phyloP scores from a whole-genome alignment of 139 green algal genomes.

The Dunaliella primolecta region DNA sequence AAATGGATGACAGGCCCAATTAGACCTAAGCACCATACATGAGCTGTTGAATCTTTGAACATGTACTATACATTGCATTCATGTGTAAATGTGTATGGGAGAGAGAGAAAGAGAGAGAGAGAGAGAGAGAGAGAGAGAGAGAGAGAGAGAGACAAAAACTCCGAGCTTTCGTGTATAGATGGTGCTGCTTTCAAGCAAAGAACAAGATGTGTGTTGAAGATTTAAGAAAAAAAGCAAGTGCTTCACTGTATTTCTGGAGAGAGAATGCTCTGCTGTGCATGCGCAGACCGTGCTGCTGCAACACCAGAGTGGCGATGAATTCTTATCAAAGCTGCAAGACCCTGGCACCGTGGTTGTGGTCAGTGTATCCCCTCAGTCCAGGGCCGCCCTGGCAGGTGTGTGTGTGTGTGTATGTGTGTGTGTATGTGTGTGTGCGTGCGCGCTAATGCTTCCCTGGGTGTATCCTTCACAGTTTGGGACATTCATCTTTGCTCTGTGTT shows the following conservation, averaged over 20 bases:
- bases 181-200: too few species aligned
- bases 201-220: too few species aligned
- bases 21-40: too few species aligned
- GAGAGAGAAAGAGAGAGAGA: too few species aligned
- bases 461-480: neutral
- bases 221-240: too few species aligned
- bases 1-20: too few species aligned
- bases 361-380: conserved; percentile 79
- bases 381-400: conserved; percentile 65
- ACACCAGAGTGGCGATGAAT: conserved; percentile 82
- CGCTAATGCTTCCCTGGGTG: neutral
- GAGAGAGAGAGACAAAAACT: too few species aligned
- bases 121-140: too few species aligned
- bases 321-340: conserved; percentile 52
- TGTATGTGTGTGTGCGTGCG: neutral
- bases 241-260: too few species aligned
- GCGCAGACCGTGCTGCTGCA: conserved; percentile 94
- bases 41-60: too few species aligned
- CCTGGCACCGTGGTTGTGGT: conserved; percentile 66
- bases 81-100: neutral
- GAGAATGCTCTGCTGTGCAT: neutral
- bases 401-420: neutral
- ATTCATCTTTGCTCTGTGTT: neutral
- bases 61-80: too few species aligned
- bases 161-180: too few species aligned